Conservation (phyloP, 2,329 filamentous ascomycete genomes). For the Ascochyta pisi region DNA sequence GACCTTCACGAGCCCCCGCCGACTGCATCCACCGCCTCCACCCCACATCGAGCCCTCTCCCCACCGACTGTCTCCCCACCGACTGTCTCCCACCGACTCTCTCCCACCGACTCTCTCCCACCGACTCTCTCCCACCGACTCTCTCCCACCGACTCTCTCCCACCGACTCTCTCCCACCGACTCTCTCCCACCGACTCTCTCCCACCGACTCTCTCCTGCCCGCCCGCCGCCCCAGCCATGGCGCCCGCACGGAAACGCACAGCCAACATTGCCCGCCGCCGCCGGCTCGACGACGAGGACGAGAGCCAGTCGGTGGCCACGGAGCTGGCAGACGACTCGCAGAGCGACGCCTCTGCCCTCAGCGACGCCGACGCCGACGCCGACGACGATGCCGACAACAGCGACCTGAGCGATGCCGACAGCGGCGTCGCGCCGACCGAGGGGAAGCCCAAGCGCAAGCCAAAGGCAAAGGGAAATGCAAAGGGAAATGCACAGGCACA, state of each 20-base stretch:
- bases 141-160: too few species aligned
- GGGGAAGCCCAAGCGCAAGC: conserved; percentile 48
- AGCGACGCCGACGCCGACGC: conserved; percentile 66
- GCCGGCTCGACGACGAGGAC: conserved; percentile 50
- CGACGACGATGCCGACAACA: conserved; percentile 64
- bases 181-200: too few species aligned
- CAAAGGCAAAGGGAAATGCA: conserved; percentile 42
- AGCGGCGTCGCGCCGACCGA: conserved; percentile 44
- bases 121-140: too few species aligned
- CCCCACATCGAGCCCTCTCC: conserved; percentile 26
- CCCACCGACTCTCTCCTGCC: conserved; percentile 23
- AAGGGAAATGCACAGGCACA: too few species aligned
- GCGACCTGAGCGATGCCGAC: conserved; percentile 63
- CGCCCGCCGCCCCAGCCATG: conserved; percentile 35
- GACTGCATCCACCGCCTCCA: not conserved
- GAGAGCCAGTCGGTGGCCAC: conserved; percentile 53
- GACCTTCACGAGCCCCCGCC: conserved; percentile 13
- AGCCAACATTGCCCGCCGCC: conserved; percentile 46
- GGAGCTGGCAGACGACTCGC: conserved; percentile 65
- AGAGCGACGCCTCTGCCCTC: conserved; percentile 66
- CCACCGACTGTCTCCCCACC: too few species aligned
- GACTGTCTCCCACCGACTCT: not conserved
- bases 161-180: too few species aligned
- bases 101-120: too few species aligned
- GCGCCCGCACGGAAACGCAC: conserved; percentile 46